Conservation (phyloP, 179 eudicot genomes). For the Carnegiea gigantea region DNA sequence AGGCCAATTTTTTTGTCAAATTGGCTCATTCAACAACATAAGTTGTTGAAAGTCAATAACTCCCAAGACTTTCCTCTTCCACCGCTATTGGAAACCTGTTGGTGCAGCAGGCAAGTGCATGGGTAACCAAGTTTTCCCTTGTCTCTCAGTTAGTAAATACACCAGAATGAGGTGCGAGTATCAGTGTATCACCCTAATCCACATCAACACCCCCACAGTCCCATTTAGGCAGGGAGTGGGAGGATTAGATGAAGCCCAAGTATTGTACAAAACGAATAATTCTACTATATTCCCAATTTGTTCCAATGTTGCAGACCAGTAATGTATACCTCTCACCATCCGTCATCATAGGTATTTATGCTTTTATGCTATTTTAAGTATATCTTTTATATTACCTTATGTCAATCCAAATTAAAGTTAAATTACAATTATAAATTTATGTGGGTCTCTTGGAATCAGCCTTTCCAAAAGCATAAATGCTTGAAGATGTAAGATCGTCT, state of each 20-base stretch:
- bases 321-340: not conserved
- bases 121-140: not conserved
- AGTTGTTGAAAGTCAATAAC: no score
- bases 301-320: not conserved
- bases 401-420: no score
- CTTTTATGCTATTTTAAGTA: no score
- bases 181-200: not conserved
- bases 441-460: no score
- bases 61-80: not conserved
- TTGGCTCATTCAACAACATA: no score
- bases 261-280: no score
- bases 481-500: no score
- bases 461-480: no score
- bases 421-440: no score
- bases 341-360: not conserved
- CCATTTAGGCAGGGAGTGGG: not conserved
- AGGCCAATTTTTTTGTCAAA: no score
- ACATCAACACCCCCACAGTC: not conserved
- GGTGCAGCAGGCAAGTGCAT: not conserved
- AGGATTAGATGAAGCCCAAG: not conserved
- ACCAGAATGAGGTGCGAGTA: not conserved
- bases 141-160: not conserved
- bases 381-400: no score
- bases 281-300: not conserved
- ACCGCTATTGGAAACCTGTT: not conserved